Percentiles rank a stretch among this genome's conserved stretches.
phyloP scores from a whole-genome alignment of 805 yeast species.

The Candida endomychidarum region DNA sequence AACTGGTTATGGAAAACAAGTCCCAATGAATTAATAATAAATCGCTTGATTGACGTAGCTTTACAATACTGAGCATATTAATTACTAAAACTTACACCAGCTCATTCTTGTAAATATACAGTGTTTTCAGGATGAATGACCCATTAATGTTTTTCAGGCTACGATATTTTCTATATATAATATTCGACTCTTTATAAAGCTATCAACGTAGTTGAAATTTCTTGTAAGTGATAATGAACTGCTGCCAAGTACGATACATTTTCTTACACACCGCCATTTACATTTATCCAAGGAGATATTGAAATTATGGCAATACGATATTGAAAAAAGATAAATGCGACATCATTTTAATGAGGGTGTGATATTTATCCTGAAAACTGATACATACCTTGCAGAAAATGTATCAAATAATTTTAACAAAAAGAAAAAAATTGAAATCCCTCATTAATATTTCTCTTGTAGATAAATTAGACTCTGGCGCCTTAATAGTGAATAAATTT shows the following conservation, averaged over 20 bases:
- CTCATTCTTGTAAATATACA: too few species aligned
- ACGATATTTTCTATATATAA: background rate
- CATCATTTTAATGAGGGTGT: background rate
- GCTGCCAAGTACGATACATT: background rate
- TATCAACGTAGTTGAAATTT: background rate
- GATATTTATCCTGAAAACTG: background rate
- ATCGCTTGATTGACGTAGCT: too few species aligned
- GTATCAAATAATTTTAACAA: too few species aligned
- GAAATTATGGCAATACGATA: background rate
- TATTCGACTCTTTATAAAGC: background rate
- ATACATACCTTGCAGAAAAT: too few species aligned
- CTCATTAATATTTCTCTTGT: too few species aligned
- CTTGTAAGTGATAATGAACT: background rate
- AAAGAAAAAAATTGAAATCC: too few species aligned
- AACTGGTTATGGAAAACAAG: too few species aligned
- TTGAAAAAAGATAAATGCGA: background rate
- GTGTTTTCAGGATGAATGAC: constrained; percentile 1
- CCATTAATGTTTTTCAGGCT: background rate
- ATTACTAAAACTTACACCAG: too few species aligned
- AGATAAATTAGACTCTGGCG: too few species aligned
- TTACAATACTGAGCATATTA: too few species aligned
- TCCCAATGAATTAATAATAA: too few species aligned
- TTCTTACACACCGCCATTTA: background rate
- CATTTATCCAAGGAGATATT: background rate
- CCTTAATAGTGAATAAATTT: background rate